Base-by-base conservation (phyloP, 768 basidiomycete species). In the Mrakia gelida region DNA sequence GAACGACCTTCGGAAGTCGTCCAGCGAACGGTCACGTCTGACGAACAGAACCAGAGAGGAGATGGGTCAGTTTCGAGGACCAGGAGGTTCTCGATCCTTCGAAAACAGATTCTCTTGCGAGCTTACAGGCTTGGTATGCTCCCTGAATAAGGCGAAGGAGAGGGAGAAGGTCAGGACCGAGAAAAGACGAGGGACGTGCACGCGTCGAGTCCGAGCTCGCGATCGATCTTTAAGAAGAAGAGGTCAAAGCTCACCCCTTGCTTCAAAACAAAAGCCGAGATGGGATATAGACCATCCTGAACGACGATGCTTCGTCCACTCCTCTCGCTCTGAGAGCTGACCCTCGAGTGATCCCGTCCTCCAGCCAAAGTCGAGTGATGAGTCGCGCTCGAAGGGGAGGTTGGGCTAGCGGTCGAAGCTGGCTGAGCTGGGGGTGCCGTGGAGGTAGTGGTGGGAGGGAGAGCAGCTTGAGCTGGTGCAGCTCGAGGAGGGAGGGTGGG, bases 261-360 rank as follows among this genome's bases (percentile, higher is more conserved):
- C 21, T 70, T 70, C 6, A 70, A 23, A 4, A 70, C 67, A 38
- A 70, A 70, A 7, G 67, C 67, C 23, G 67, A 70, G 41, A 70
- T 70, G 15, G 67, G 67, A 23, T 70, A 70, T 3, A 70, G 23
- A 34, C 41, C 67, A n/a, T 70, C 41, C 34, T 70, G 38, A 18
- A 41, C 13, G 23, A 9, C 59, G 8, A 59, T 7, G 23, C n/a
- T 13, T 26, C 10, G n/a, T 16, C 59, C 28, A 23, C 59, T 59
- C 9, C 59, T 26, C 59, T 28, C 26, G 59, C 59, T 59, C 18
- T 59, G 59, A 26, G 59, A 59, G 59, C 59, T 59, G 59, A n/a
- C 9, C 9, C 59, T 59, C 59, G 54, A n/a, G 54, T 10, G 45
- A 45, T 45, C 54, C 10, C 26, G 18, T 38, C 54, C 54, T 8